A percentile compares a stretch with the other conserved stretches of the same genome.
These are phyloP conservation scores for Fusarium dlaminii DNA, from an alignment of 2,329 filamentous ascomycete species.

Conservation along the genomic window DNA sequence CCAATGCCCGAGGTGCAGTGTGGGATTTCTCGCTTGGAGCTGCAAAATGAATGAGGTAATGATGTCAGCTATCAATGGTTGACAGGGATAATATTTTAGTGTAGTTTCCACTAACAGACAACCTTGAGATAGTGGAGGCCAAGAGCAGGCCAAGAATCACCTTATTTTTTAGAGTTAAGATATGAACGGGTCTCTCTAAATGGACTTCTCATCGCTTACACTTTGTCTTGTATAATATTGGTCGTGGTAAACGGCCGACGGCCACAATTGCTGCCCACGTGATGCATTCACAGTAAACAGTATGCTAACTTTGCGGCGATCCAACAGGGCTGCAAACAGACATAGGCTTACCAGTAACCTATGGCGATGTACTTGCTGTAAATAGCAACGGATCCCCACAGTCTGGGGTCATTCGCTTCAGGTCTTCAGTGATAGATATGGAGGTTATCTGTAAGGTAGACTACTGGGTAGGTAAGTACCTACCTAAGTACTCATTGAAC, in stretches of 20 bases:
- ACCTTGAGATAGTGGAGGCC: not conserved
- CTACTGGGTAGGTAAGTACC: not conserved
- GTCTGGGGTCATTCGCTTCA: not conserved
- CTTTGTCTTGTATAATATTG: not conserved
- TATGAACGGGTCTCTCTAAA: not conserved
- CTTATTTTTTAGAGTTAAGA: not conserved
- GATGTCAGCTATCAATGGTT: conserved; percentile 39
- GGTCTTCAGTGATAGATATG: not conserved
- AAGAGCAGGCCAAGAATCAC: not conserved
- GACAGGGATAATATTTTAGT: conserved; percentile 16
- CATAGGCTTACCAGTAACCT: not conserved
- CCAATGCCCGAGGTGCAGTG: conserved; percentile 1
- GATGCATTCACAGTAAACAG: not conserved
- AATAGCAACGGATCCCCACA: not conserved
- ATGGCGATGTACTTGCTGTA: not conserved
- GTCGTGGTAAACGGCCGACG: not conserved
- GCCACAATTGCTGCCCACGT: conserved; percentile 4
- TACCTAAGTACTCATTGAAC: not conserved
- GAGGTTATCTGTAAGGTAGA: not conserved
- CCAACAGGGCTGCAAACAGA: not conserved
- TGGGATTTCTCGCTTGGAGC: conserved; percentile 18
- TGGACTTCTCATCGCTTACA: not conserved
- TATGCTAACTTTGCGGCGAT: not conserved
- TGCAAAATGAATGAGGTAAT: conserved; percentile 32
- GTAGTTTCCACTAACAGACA: conserved; percentile 7